Conservation (phyloP, 139 green algal genomes). For the Tetraselmis striata region DNA sequence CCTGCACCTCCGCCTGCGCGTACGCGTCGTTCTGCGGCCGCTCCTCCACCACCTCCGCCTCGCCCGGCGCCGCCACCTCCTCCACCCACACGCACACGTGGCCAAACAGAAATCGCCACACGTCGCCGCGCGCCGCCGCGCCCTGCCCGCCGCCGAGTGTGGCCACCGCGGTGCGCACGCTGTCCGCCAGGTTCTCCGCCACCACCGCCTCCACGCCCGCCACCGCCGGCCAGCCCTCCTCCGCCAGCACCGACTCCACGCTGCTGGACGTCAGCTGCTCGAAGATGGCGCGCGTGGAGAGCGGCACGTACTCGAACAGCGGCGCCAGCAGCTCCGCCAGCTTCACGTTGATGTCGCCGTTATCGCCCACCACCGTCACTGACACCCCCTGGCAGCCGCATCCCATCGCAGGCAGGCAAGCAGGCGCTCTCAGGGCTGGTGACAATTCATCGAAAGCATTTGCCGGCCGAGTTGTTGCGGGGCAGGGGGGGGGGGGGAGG, state of each 20-base stretch:
- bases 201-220: neutral
- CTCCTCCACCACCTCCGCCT: neutral
- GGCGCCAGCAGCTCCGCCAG: neutral
- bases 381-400: neutral
- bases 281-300: neutral
- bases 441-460: too few relatives aligned
- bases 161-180: neutral
- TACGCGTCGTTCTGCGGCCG: neutral
- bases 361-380: neutral
- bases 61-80: neutral
- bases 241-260: neutral
- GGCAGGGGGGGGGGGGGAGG: too few relatives aligned
- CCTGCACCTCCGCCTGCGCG: neutral
- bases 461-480: too few relatives aligned
- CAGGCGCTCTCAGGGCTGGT: too few relatives aligned
- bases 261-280: neutral
- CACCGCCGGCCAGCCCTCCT: neutral
- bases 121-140: neutral
- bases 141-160: neutral
- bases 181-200: neutral
- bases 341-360: neutral
- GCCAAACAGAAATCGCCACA: neutral
- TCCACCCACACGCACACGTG: neutral
- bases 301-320: neutral
- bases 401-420: too few relatives aligned